Evolutionary conservation across 2,329 filamentous ascomycete species (phyloP).

Genomic region (Westerdykella ornata): DNA sequence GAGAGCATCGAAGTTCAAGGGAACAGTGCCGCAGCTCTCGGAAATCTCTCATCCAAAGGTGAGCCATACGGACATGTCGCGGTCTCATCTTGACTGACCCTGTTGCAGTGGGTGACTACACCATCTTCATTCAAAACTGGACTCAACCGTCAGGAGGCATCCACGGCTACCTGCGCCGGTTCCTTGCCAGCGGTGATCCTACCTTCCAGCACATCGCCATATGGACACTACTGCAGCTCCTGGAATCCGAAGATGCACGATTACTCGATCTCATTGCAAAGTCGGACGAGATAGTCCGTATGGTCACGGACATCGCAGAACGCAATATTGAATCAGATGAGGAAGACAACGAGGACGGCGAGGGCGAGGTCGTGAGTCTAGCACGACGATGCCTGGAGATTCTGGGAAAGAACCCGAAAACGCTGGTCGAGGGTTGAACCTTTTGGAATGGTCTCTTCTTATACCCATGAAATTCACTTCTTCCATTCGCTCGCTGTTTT

Average conservation of each 20-base stretch:
- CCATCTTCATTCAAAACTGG: slow-evolving; percentile 94
- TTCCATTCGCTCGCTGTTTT: slow-evolving; percentile 19
- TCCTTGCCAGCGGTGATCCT: slow-evolving; percentile 86
- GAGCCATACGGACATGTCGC: slow-evolving; percentile 19
- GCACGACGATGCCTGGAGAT: slow-evolving; percentile 86
- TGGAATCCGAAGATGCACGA: slow-evolving; percentile 88
- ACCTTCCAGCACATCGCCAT: slow-evolving; percentile 99
- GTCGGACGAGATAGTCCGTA: slow-evolving; percentile 82
- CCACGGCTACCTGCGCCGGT: slow-evolving; percentile 87
- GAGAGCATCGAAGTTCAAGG: slow-evolving; percentile 97
- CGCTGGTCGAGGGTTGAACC: slow-evolving; percentile 68
- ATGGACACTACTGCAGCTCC: slow-evolving; percentile 90
- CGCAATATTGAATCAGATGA: slow-evolving; percentile 82
- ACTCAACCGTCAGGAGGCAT: slow-evolving; percentile 86
- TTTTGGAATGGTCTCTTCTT: slow-evolving; percentile 3
- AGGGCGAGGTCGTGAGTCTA: slow-evolving; percentile 85
- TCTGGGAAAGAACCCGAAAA: slow-evolving; percentile 69
- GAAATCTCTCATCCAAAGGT: slow-evolving; percentile 97
- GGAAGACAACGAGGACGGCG: slow-evolving; percentile 80
- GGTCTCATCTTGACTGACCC: slow-evolving; percentile 19
- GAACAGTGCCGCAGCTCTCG: slow-evolving; percentile 91
- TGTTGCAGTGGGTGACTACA: slow-evolving; percentile 79
- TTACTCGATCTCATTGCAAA: slow-evolving; percentile 84
- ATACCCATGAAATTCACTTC: slow-evolving; percentile 20
- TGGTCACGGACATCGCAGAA: slow-evolving; percentile 87